Evolutionary conservation across 805 yeast species (phyloP), one percentile per base, ranked within the genome.

Genomic region (Tetrapisispora phaffii): DNA sequence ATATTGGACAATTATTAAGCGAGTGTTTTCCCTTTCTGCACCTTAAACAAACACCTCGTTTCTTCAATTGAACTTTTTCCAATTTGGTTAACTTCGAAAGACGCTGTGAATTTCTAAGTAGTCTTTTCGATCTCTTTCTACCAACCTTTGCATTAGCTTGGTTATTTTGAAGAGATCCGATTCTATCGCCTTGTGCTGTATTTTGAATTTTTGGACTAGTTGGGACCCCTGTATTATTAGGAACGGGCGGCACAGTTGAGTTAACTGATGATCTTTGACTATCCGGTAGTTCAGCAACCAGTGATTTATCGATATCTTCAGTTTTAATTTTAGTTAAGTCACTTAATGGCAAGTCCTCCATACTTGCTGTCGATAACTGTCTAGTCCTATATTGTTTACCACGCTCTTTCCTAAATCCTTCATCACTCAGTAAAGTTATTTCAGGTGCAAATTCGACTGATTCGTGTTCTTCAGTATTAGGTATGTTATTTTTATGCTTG

Each of bases 321-420:
- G 9, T 6, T 19, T 38, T 38, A 13, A 38, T 38, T 17, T 24
- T 38, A 9, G 22, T 8, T 19, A 38, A 38, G 26, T 38, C 26
- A 26, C 41, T 38, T 28, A 38, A 15, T 3, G 41, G 41, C 17
- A 38, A 10, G 13, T 38, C 41, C 26, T 38, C 41, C 5, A 24
- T 17, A n/a, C 23, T 24, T 5, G 5, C 24, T 3, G 24, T 16
- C 3, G 33, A 38, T 12, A 16, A 26, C 19, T 24, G 21, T 28
- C 41, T 38, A 4, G 41, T 38, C 17, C 41, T 38, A 17, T 38
- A 38, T 19, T 26, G 41, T 17, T 36, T 36, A n/a, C 29, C 23
- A 36, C 23, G 15, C 13, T 36, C 29, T 22, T 22, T 36, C 12
- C 39, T 36, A 15, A 15, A n/a, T 21, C 23, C 26, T 16, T 10